Evolutionary conservation across 2,329 filamentous ascomycete genomes (phyloP), one percentile per base, ranked within the genome.

Genomic region (Fusarium sulawesiense): DNA sequence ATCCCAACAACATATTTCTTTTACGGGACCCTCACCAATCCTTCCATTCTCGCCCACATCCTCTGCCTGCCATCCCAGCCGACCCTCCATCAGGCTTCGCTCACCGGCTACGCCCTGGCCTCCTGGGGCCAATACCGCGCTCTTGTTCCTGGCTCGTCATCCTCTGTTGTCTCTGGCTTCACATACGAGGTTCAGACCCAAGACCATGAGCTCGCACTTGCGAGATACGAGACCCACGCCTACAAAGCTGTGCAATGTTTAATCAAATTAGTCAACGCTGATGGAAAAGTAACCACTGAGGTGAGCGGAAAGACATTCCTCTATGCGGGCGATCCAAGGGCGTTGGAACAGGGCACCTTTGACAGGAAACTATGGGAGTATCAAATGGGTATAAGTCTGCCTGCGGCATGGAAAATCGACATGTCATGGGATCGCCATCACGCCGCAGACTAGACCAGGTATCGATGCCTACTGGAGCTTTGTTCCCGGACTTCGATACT

Each of bases 41-140:
- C 54, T 25, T 45, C 53, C 25, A 27, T 48, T 27, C 30, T 56
- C 55, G 16, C 44, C 34, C 49, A 48, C 50, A 37, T 56, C 32
- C 37, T 61, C 11, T 23, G 41, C 29, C 49, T 53, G 27, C 20
- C 59, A 37, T 42, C 34, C 53, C 30, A 65, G 23, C 46, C 50
- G 50, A 66, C 51, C 29, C 61, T 56, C 51, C 34, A 45, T 50
- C 55, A 46, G 50, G 58, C 40, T 46, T 48, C 30, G 16, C 55
- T 57, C 46, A 58, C 61, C 23, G 37, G 53, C 48, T 49, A 62
- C 50, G 30, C 53, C 30, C 46, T 54, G n/a, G 49, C 42, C 12
- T 47, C 27, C 25, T 53, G 27, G 45, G 54, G 40, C 16, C 46
- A 55, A 42, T 56, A 55, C 44, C 37, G 41, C 27, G 40, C 47